Evolutionary conservation across 108 stramenopile genomes (phyloP).

Genomic region (Cyclotella choctawhatcheeana): DNA sequence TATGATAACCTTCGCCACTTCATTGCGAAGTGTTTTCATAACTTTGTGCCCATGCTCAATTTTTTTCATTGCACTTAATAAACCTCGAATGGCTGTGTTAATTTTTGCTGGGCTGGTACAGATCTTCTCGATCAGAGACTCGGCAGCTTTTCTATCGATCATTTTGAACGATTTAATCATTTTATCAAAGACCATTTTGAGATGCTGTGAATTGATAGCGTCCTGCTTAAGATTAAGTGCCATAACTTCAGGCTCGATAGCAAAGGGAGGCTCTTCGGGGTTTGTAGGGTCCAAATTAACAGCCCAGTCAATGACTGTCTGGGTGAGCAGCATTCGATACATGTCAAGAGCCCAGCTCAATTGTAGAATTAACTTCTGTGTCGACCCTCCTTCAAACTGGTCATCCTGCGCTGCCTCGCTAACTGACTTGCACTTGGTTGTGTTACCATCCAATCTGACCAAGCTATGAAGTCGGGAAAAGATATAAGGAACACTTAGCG

Average conservation of each 20-base stretch:
- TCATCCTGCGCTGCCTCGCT: constrained; percentile 24
- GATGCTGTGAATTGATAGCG: constrained; percentile 11
- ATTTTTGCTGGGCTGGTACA: constrained; percentile 6
- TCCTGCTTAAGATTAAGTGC: constrained; percentile 7
- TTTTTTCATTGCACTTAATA: constrained; percentile 20
- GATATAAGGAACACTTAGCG: not conserved
- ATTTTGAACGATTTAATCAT: constrained; percentile 14
- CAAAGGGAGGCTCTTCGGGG: constrained; percentile 1
- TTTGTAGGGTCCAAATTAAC: constrained; percentile 9
- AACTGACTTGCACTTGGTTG: constrained; percentile 7
- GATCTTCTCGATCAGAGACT: not conserved
- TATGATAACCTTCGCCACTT: constrained; percentile 20
- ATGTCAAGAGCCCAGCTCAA: constrained; percentile 20
- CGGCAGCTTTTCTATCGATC: constrained; percentile 8
- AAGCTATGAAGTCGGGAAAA: not conserved
- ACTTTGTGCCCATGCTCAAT: constrained; percentile 10
- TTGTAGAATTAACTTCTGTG: constrained; percentile 25
- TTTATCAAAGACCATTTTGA: constrained; percentile 11
- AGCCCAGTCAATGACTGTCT: constrained; percentile 18
- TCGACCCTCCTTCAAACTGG: constrained; percentile 21
- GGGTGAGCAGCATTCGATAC: constrained; percentile 26
- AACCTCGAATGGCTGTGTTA: constrained; percentile 13
- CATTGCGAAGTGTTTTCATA: constrained; percentile 13
- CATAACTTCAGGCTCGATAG: not conserved
- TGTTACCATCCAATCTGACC: constrained; percentile 7